Evolutionary conservation across 2,329 filamentous ascomycete species (phyloP).

Genomic region (Cryphonectria parasitica): DNA sequence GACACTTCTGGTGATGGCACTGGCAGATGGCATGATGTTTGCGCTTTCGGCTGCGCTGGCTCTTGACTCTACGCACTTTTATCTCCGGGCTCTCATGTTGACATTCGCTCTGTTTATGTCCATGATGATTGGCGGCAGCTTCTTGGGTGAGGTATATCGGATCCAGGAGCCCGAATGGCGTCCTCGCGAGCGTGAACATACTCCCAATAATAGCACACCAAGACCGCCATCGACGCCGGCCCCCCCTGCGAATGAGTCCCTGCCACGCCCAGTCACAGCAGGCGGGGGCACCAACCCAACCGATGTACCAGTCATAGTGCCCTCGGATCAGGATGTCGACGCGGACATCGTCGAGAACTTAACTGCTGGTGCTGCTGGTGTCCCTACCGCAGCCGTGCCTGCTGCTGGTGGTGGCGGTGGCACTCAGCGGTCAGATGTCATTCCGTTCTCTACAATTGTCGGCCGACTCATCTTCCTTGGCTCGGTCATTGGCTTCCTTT

Average conservation of each 20-base stretch:
- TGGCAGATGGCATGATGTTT: conserved; percentile 65
- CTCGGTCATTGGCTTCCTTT: conserved; percentile 60
- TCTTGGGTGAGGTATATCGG: conserved; percentile 63
- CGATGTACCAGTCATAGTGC: conserved; percentile 58
- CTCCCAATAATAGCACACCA: conserved; percentile 34
- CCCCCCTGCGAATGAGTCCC: conserved; percentile 36
- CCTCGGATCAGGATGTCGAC: conserved; percentile 66
- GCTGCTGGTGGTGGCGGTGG: conserved; percentile 35
- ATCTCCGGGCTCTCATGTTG: conserved; percentile 60
- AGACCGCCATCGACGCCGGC: conserved; percentile 34
- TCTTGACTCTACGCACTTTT: conserved; percentile 58
- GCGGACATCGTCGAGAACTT: conserved; percentile 57
- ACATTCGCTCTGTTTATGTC: conserved; percentile 59
- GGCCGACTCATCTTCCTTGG: conserved; percentile 61
- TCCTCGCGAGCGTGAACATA: conserved; percentile 43
- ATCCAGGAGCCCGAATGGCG: conserved; percentile 63
- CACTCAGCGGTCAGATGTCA: conserved; percentile 37
- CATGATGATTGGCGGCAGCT: conserved; percentile 60
- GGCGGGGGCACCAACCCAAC: conserved; percentile 19
- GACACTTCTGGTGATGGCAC: conserved; percentile 63
- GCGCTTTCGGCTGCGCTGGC: conserved; percentile 59
- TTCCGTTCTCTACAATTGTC: conserved; percentile 59
- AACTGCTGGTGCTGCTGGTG: conserved; percentile 39
- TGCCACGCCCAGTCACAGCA: conserved; percentile 48
- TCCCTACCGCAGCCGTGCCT: conserved; percentile 38